Base-by-base conservation (phyloP, 345 rosid genomes). In the Sisymbrium irio region DNA sequence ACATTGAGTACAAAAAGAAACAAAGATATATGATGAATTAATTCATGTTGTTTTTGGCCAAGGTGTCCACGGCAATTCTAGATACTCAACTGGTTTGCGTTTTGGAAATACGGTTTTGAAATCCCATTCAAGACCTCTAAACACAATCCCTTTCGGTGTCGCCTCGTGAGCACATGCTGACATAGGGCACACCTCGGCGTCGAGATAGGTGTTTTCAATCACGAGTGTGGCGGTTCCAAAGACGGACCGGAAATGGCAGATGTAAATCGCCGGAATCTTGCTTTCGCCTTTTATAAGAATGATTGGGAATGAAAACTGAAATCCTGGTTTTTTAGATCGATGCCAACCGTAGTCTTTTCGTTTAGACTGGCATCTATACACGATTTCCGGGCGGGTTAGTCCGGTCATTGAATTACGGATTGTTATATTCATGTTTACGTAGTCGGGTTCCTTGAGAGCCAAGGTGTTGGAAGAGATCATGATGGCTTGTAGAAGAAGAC, bases 331-430 rank as follows among this genome's bases (percentile, higher is more conserved):
- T 10, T 7, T 9, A 17, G 80, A 65, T 65, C 80, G 63, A 41
- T 65, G 76, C 80, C 77, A 77, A 9, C 80, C 77, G 13, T 77
- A 77, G 19, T 77, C 62, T 66, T 71, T 77, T 14, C 57, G 80
- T 58, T 77, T 77, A 3, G 80, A 77, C 7, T 64, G 63, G 62
- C 77, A 77, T 57, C 77, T 49, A 14, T 77, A 77, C 12, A 71
- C 73, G 4, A 77, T 40, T 42, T 71, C 72, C 1, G 68, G 57
- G 10, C 68, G 80, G 9, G 5, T 12, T 25, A 77, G 7, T 7
- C 77, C 77, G 3, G 55, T 77, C 77, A 77, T 71, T 49, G 62
- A 47, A 68, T 77, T 77, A 5, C 80, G 73, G 32, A 77, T 77
- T 41, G 80, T 77, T 65, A 71, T 27, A 57, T 71, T 71, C 72